Evolutionary conservation across 192 early-diverging fungal species (phyloP).

Genomic region (Powellomyces hirtus): DNA sequence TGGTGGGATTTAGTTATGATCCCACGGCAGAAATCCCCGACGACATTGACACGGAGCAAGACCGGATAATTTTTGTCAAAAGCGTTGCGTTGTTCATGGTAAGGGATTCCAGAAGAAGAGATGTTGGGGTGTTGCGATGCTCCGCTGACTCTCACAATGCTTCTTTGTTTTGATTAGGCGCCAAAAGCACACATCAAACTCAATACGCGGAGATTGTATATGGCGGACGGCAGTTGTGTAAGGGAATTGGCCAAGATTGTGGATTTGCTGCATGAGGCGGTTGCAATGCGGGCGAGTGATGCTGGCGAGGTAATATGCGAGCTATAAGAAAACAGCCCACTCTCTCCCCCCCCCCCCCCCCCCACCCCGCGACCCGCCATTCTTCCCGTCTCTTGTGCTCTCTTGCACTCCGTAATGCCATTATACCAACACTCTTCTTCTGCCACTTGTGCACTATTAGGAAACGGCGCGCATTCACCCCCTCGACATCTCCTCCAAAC

Average conservation of each 20-base stretch:
- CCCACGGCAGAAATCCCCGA: slow-evolving; percentile 40
- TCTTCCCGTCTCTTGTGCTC: not conserved
- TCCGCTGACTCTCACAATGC: too few species aligned
- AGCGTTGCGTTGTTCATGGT: slow-evolving; percentile 48
- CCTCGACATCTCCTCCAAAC: slow-evolving; percentile 42
- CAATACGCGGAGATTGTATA: slow-evolving; percentile 53
- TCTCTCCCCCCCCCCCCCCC: too few species aligned
- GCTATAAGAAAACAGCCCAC: not conserved
- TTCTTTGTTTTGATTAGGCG: too few species aligned
- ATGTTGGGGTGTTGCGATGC: not conserved
- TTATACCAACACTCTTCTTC: too few species aligned
- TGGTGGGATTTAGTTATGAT: slow-evolving; percentile 40
- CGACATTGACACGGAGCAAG: slow-evolving; percentile 47
- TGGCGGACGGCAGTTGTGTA: slow-evolving; percentile 53
- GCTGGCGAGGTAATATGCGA: slow-evolving; percentile 4
- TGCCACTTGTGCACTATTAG: not conserved
- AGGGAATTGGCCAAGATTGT: slow-evolving; percentile 51
- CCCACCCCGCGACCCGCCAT: too few species aligned
- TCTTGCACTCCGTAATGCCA: not conserved
- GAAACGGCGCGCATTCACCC: slow-evolving; percentile 25
- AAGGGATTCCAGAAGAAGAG: not conserved
- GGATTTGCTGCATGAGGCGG: slow-evolving; percentile 42
- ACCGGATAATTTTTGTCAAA: slow-evolving; percentile 53
- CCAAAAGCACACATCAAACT: slow-evolving; percentile 53
- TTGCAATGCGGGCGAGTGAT: not conserved